phyloP scores from a whole-genome alignment of 192 early-diverging fungal genomes.

The Coemansia javaensis region DNA sequence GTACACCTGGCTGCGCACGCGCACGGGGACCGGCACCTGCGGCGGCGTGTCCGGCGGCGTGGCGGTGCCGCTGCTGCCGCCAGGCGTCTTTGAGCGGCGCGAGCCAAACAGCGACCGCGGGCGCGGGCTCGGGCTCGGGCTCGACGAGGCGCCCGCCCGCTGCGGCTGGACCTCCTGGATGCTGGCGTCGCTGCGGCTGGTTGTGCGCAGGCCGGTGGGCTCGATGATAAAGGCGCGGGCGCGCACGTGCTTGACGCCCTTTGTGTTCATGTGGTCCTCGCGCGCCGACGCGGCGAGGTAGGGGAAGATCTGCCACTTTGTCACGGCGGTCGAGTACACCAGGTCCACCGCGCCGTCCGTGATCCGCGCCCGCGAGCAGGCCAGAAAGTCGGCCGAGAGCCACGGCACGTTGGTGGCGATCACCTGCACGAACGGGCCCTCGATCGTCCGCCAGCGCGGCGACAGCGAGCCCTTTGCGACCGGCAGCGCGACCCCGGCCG shows the following conservation, averaged over 20 bases:
- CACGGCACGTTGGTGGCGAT: constrained; percentile 60
- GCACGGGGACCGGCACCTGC: constrained; percentile 29
- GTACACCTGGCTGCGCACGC: constrained; percentile 48
- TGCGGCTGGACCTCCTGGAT: constrained; percentile 17
- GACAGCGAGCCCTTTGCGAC: constrained; percentile 27
- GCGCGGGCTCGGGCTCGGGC: constrained; percentile 5
- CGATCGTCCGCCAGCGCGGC: constrained; percentile 51
- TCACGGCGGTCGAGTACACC: constrained; percentile 48
- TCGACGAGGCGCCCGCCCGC: not conserved
- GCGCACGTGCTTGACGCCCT: constrained; percentile 36
- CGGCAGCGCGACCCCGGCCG: constrained; percentile 39
- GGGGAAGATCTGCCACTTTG: constrained; percentile 36
- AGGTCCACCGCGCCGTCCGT: constrained; percentile 53
- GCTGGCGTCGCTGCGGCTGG: constrained; percentile 15
- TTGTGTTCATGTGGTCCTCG: constrained; percentile 47
- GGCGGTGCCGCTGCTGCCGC: not conserved
- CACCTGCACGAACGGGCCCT: constrained; percentile 52
- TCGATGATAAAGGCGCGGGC: constrained; percentile 59
- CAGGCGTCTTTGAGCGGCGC: constrained; percentile 7
- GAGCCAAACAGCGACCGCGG: constrained; percentile 19
- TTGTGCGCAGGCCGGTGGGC: constrained; percentile 51
- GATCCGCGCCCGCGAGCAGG: constrained; percentile 49
- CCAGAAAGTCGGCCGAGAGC: constrained; percentile 53
- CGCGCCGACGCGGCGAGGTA: constrained; percentile 42
- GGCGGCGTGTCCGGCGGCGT: constrained; percentile 2